Evolutionary conservation across 140 eudicot species (phyloP).

Genomic region (Stevia rebaudiana): DNA sequence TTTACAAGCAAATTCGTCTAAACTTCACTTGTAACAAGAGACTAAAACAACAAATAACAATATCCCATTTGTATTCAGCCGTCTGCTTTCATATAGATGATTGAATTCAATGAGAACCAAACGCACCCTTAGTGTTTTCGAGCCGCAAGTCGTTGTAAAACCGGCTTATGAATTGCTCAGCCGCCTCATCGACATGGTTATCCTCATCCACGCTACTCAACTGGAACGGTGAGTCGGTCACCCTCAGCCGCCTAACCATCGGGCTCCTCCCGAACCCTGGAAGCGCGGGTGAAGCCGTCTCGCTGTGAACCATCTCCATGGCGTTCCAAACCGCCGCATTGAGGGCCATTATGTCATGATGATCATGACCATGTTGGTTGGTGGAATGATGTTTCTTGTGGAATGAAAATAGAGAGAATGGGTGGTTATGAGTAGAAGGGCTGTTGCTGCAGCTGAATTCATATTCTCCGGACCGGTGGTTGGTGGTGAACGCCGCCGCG

Average conservation of each 20-base stretch:
- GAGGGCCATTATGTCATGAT: constrained; percentile 8
- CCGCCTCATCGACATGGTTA: constrained; percentile 56
- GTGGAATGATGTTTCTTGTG: background rate
- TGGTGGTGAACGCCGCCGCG: background rate
- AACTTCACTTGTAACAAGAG: no score
- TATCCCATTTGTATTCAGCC: background rate
- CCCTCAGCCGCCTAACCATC: constrained; percentile 62
- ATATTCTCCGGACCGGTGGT: constrained; percentile 22
- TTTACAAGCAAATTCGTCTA: constrained; percentile 5
- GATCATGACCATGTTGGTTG: constrained; percentile 6
- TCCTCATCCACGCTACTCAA: constrained; percentile 34
- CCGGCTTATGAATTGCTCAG: constrained; percentile 52
- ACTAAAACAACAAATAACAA: no score
- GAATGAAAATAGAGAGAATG: background rate
- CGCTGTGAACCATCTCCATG: constrained; percentile 35
- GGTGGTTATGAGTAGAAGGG: constrained; percentile 10
- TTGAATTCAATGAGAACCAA: constrained; percentile 9
- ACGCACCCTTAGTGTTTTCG: constrained; percentile 7
- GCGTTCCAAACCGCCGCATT: constrained; percentile 30
- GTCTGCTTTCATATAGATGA: background rate
- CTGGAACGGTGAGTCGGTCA: constrained; percentile 74
- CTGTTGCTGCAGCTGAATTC: constrained; percentile 28
- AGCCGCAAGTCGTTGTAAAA: constrained; percentile 47
- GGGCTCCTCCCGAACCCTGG: constrained; percentile 53
- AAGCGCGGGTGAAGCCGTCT: constrained; percentile 14